Evolutionary conservation across 2,329 filamentous ascomycete species (phyloP), one percentile per base, ranked within the genome.

Genomic region (Huntiella decipiens): DNA sequence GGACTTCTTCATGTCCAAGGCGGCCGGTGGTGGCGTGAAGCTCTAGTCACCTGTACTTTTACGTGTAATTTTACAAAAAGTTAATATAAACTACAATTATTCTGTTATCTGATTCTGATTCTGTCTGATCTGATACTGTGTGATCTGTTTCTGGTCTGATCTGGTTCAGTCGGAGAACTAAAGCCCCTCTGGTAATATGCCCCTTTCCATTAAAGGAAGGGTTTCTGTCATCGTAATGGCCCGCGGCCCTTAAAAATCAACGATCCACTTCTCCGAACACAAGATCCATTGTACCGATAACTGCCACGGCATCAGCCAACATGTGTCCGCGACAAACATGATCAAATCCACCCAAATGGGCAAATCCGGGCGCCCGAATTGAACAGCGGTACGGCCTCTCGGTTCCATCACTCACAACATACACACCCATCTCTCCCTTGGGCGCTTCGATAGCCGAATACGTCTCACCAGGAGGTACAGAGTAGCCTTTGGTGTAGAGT

Each of bases 351-450:
- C 75, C 76, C 63, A 98, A 66, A 66, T 98, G 92, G 52, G 91
- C 91, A 58, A 98, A 98, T 51, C 91, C 91, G 49, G 91, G 91
- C 34, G 92, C 88, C 56, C 91, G 79, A 56, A 98, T 95, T 70
- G 95, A 92, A 66, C 91, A 95, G 58, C 92, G 75, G 69, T 98
- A 98, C 40, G 91, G 91, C 58, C 91, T 73, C 73, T 98, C 91
- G 60, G 79, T 91, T 52, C 91, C 91, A 60, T 98, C 91, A 60
- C 83, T 93, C 57, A 98, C 91, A 44, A 98, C 67, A 61, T 82
- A 98, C 38, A 98, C 91, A 61, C 82, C 91, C 91, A 98, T 98
- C 70, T 98, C 91, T 57, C 91, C 91, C 79, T 98, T 98, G 51
- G 91, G 91, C n/a, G 92, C 91, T 71, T 98, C 91, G 53, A 98